Evolutionary conservation across 2,329 filamentous ascomycete genomes (phyloP).

Genomic region (Fusarium aywerte): DNA sequence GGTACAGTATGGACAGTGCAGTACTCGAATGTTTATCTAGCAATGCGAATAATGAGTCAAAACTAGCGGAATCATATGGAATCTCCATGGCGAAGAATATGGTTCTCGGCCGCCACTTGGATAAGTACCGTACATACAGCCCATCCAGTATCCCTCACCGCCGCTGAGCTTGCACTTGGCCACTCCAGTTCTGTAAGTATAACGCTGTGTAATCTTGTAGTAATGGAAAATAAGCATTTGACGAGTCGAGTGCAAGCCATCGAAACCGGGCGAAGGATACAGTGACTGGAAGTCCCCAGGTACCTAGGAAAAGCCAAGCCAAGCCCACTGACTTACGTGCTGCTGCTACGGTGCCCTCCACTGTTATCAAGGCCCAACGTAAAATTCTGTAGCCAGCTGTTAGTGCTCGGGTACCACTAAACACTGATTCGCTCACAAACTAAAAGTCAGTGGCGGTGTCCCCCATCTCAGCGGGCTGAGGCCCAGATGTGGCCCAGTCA

Average conservation of each 20-base stretch:
- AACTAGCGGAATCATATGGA: conserved; percentile 26
- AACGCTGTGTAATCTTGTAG: conserved; percentile 20
- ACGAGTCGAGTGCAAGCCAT: conserved; percentile 34
- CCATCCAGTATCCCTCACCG: conserved; percentile 2
- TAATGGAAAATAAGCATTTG: conserved; percentile 41
- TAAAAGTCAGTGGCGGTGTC: conserved; percentile 44
- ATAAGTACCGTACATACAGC: background rate
- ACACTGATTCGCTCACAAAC: conserved; percentile 30
- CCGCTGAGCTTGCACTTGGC: conserved; percentile 3
- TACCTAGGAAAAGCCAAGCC: conserved; percentile 4
- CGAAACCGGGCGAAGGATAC: conserved; percentile 46
- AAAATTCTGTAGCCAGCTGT: conserved; percentile 37
- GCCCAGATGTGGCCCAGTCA: conserved; percentile 32
- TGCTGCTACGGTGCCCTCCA: conserved; percentile 14
- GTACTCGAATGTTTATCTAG: background rate
- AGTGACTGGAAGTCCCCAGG: conserved; percentile 2
- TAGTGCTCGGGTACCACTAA: conserved; percentile 44
- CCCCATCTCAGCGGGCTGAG: conserved; percentile 21
- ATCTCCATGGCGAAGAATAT: background rate
- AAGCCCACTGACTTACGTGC: conserved; percentile 4
- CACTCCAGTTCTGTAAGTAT: background rate
- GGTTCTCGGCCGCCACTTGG: conserved; percentile 18
- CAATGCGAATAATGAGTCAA: conserved; percentile 23
- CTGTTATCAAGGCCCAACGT: conserved; percentile 39
- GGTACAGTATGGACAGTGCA: background rate